These are phyloP conservation scores for Diospyros kaki DNA, from an alignment of 148 eudicot species.

Conservation along the genomic window DNA sequence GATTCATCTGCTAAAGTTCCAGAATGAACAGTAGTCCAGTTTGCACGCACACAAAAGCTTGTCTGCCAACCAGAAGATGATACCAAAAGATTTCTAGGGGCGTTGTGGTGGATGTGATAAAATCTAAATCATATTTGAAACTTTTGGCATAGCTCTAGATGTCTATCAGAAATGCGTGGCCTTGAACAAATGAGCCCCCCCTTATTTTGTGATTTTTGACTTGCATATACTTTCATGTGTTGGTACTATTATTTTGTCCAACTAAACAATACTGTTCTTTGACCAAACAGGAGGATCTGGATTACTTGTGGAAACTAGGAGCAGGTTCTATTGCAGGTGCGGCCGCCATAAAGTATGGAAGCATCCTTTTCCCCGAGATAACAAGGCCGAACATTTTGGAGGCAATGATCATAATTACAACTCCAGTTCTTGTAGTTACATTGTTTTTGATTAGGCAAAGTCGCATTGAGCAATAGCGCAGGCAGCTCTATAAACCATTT, in stretches of 20 bases:
- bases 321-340: slow-evolving; percentile 49
- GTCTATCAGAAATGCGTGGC: too few species aligned
- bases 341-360: slow-evolving; percentile 59
- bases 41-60: neutral
- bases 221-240: neutral
- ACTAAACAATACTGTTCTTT: neutral
- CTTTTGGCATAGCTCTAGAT: neutral
- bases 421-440: slow-evolving; percentile 38
- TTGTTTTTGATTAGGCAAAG: slow-evolving; percentile 33
- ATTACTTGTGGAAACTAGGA: slow-evolving; percentile 42
- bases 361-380: slow-evolving; percentile 46
- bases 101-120: neutral
- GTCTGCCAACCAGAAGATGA: neutral
- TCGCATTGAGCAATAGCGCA: slow-evolving; percentile 11
- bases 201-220: neutral
- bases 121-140: neutral
- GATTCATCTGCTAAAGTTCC: neutral
- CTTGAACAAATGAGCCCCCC: neutral
- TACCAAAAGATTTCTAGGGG: neutral
- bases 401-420: slow-evolving; percentile 44
- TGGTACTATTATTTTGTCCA: neutral
- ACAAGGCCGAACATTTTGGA: slow-evolving; percentile 46
- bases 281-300: slow-evolving; percentile 39
- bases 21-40: neutral
- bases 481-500: too few species aligned